phyloP scores from a whole-genome alignment of 805 yeast genomes.

The Blastobotrys americana region DNA sequence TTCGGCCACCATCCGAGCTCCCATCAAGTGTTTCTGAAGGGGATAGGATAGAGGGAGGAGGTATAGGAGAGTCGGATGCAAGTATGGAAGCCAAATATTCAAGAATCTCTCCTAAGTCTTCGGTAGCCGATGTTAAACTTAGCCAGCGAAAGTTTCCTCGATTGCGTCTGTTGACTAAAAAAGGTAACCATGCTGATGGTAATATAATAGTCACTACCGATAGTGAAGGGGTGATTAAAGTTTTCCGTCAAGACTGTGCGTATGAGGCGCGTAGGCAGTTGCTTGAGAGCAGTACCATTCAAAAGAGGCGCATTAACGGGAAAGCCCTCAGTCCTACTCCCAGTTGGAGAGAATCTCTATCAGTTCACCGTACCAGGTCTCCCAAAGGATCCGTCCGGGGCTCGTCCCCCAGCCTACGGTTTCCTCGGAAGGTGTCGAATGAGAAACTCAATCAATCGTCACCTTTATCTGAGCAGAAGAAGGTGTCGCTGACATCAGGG shows the following conservation, averaged over 20 bases:
- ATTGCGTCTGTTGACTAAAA: conserved; percentile 10
- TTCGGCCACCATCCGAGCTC: conserved; percentile 11
- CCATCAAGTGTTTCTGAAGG: neutral
- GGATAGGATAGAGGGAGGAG: neutral
- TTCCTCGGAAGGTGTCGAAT: neutral
- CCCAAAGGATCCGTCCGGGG: conserved; percentile 10
- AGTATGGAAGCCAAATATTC: too few relatives aligned
- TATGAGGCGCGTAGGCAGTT: conserved; percentile 28
- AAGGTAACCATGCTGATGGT: conserved; percentile 23
- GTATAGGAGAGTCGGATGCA: conserved; percentile 4
- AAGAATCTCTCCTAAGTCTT: neutral
- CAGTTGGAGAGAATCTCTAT: conserved; percentile 16
- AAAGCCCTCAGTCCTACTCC: conserved; percentile 18
- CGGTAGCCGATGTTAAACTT: neutral
- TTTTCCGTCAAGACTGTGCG: conserved; percentile 75
- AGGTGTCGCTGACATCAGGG: too few relatives aligned
- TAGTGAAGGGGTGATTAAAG: conserved; percentile 60
- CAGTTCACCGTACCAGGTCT: conserved; percentile 12
- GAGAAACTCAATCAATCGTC: neutral
- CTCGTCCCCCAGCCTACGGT: conserved; percentile 7
- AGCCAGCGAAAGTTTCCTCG: conserved; percentile 8
- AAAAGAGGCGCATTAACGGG: conserved; percentile 18
- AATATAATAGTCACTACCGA: conserved; percentile 70
- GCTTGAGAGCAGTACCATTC: conserved; percentile 12
- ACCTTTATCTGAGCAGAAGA: too few relatives aligned